phyloP scores from a whole-genome alignment of 768 basidiomycete species.

The Termitomyces eurrhizus region DNA sequence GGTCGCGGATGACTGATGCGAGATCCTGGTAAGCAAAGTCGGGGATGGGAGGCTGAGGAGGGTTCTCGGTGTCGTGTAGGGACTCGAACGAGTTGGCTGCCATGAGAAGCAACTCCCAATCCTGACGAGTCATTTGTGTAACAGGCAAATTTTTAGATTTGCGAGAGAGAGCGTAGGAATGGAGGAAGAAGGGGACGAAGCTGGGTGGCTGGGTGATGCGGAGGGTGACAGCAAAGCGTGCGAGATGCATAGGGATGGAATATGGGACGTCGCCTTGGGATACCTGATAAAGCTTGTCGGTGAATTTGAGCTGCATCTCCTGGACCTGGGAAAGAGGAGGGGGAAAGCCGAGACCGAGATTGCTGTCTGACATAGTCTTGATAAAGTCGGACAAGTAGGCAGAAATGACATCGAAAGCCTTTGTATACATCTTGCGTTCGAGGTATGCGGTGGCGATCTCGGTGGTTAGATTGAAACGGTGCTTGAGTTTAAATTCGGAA shows the following conservation, averaged over 20 bases:
- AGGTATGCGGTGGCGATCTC: constrained; percentile 28
- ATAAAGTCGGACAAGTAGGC: constrained; percentile 7
- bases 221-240: constrained; percentile 29
- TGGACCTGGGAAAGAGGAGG: constrained; percentile 15
- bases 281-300: constrained; percentile 20
- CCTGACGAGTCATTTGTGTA: constrained; percentile 29
- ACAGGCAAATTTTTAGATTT: constrained; percentile 20
- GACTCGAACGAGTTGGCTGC: constrained; percentile 35
- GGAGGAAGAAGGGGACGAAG: constrained; percentile 37
- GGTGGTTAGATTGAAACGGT: constrained; percentile 12
- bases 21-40: constrained; percentile 35
- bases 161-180: constrained; percentile 40
- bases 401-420: constrained; percentile 19
- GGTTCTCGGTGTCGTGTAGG: constrained; percentile 24
- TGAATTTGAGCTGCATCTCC: constrained; percentile 18
- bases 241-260: constrained; percentile 27
- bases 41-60: constrained; percentile 15
- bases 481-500: background rate
- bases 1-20: constrained; percentile 37
- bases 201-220: constrained; percentile 28
- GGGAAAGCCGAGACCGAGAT: background rate
- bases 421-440: constrained; percentile 23
- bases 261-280: constrained; percentile 21
- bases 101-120: constrained; percentile 46
- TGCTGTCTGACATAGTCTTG: background rate